These are phyloP conservation scores for Peltaster fructicola DNA, from an alignment of 2,329 filamentous ascomycete species.

Conservation along the genomic window DNA sequence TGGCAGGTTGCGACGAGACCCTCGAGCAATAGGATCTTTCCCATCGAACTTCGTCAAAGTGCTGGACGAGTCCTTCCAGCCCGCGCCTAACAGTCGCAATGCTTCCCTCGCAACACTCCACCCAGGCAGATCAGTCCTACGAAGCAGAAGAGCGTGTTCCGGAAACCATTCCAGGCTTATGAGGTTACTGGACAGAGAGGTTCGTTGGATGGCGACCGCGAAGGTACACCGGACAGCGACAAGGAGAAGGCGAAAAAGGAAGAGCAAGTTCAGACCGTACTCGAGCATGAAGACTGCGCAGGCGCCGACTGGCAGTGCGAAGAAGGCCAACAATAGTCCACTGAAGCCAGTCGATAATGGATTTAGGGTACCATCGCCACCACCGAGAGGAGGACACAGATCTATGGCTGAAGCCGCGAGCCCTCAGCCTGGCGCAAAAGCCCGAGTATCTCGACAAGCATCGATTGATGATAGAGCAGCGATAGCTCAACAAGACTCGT, in stretches of 20 bases:
- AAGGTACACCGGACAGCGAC: conserved; percentile 13
- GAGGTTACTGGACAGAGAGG: too few relatives aligned
- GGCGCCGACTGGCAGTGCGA: conserved; percentile 16
- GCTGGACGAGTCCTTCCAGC: conserved; percentile 68
- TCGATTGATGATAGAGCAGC: conserved; percentile 16
- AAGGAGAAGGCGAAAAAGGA: conserved; percentile 15
- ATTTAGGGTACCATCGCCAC: conserved; percentile 17
- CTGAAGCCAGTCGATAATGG: conserved; percentile 11
- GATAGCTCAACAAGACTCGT: conserved; percentile 9
- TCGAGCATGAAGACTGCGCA: conserved; percentile 33
- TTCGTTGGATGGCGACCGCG: conserved; percentile 8
- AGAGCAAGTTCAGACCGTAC: conserved; percentile 28
- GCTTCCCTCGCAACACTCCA: conserved; percentile 32
- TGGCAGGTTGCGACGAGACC: conserved; percentile 74
- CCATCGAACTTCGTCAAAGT: conserved; percentile 96
- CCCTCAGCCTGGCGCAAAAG: conserved; percentile 14
- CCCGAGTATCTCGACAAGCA: conserved; percentile 8
- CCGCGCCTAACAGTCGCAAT: conserved; percentile 39
- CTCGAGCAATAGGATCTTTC: conserved; percentile 78
- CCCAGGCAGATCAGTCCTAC: conserved; percentile 33
- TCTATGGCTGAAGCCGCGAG: conserved; percentile 9
- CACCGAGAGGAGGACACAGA: conserved; percentile 15
- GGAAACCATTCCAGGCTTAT: conserved; percentile 50
- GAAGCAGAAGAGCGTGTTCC: conserved; percentile 38
- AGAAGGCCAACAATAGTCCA: conserved; percentile 7